Evolutionary conservation across 2,329 filamentous ascomycete genomes (phyloP), one percentile per base, ranked within the genome.

Genomic region (Cladophialophora carrionii): DNA sequence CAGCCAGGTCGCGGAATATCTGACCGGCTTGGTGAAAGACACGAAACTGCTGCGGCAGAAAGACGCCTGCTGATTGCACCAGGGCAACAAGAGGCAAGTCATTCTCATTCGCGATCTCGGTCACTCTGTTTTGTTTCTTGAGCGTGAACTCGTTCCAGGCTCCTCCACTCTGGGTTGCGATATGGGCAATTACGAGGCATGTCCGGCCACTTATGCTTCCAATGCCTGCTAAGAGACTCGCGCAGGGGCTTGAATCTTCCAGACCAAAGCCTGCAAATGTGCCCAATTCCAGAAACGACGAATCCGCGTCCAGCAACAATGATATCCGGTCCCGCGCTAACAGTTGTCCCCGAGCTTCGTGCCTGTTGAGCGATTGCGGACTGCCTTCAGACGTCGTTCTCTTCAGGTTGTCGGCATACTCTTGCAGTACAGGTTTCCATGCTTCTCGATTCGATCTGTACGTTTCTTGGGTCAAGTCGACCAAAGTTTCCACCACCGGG

Each of bases 1-100:
- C 64, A 0, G 78, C 76, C 4, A 80, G 74, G 53, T 80, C 78
- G 32, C 74, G 74, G 66, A 81, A 81, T 0, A 81, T 73, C 65
- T 80, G 74, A 3, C 77, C 77, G 6, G 76, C 77, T 61, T 76
- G 76, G 71, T 80, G 79, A 65, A 81, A 81, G n/a, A 81, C 78
- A 0, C 75, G 72, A 60, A 81, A 80, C 46, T 81, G 79, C 53
- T 80, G 77, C 0, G 79, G 79, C 10, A 81, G 72, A 46, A 79
- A 79, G 6, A 79, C 77, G 3, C 77, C 77, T 20, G 77, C 78
- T 20, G 78, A 79, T 71, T 80, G 78, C 0, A 79, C 77, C 0
- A 80, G 66, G 0, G 76, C 75, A 24, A 80, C 74, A 0, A 80
- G 61, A 1, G 77, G 78, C 1, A 80, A 72, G 8, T 76, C 72